Base-by-base conservation (phyloP, 2,329 filamentous ascomycete species). In the Aspergillus felis region DNA sequence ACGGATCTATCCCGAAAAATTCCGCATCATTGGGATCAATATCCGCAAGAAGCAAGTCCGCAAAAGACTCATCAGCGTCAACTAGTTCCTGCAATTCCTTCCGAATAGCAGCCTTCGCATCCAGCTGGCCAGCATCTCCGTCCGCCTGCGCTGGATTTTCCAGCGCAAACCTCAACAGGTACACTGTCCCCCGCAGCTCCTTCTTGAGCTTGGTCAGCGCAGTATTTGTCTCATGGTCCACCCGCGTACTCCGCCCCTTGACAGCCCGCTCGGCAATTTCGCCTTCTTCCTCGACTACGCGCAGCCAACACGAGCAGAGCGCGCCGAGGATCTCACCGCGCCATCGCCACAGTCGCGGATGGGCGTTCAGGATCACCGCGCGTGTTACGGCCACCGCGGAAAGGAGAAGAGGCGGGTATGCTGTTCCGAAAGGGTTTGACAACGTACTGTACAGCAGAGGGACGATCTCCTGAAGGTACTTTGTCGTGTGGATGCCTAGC, bases 311-410 rank as follows among this genome's bases (percentile, higher is more conserved):
- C 1, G 84, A 68, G 38, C 82, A 79, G 1, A 91, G 61, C 0
- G 83, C 84, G 62, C 82, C 83, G 49, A 91, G 70, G 5, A 93
- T 75, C 58, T 89, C 85, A 3, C 82, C 84, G 28, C 84, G 78
- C 76, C 90, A 87, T 29, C 76, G 74, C 52, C 77, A 73, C 4
- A 95, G 76, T 4, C 91, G 80, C 10, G 89, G 88, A 86, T 91
- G 92, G 57, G 84, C 85, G 58, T 82, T 86, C 12, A 81, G 63
- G 10, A 95, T 75, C 14, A 88, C 75, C 0, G 77, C 74, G 53
- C 85, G 81, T 24, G 91, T 65, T 1, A 85, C 80, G 20, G 77
- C 70, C 2, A 81, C 71, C 0, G 85, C 81, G 0, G 82, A 77
- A 0, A 79, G 54, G 1, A 91, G 73, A 1, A 87, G 75, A 0